Evolutionary conservation across 1,139 yeast species (phyloP), one percentile per base, ranked within the genome.

Genomic region (Arxiozyma bovina): DNA sequence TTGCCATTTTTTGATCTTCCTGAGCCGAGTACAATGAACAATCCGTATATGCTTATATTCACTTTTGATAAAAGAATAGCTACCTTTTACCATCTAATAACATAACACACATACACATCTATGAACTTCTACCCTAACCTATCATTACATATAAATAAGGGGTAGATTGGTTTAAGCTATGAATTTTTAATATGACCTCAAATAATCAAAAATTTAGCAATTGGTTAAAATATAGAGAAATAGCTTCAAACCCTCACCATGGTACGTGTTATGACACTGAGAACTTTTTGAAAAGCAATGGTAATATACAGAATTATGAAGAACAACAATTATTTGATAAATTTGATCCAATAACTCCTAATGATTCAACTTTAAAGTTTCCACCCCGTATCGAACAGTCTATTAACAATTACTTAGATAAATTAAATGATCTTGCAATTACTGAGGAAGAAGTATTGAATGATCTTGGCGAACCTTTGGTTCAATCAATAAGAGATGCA

Each of bases 391-490:
- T 48, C 3, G 46, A 51, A 6, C 48, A 20, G 11, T 23, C 51
- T 9, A 49, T 54, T 30, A 45, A 54, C 25, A 43, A 47, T 2
- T 45, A 51, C 49, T 38, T 54, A 7, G 12, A 40, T 4, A 43
- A 51, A 18, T 27, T 54, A 30, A 30, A 54, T 17, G 21, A 23
- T 9, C 43, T 27, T 48, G 51, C 54, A 3, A 20, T 45, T 17
- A 23, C n/a, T 38, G 25, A 44, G 21, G 25, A n/a, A 7, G 45
- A 49, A 40, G 38, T 21, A 11, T 40, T 50, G 21, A 51, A 30
- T 5, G 56, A 55, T 47, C 18, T 42, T 17, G 60, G 57, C 1
- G 56, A 54, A n/a, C 52, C 52, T 3, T 40, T 55, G 20, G 46
- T 53, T 9, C 50, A 52, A 23, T 22, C 46, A 4, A 48, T 55